phyloP scores from a whole-genome alignment of 2,329 filamentous ascomycete species.

The Microdochium paspali region DNA sequence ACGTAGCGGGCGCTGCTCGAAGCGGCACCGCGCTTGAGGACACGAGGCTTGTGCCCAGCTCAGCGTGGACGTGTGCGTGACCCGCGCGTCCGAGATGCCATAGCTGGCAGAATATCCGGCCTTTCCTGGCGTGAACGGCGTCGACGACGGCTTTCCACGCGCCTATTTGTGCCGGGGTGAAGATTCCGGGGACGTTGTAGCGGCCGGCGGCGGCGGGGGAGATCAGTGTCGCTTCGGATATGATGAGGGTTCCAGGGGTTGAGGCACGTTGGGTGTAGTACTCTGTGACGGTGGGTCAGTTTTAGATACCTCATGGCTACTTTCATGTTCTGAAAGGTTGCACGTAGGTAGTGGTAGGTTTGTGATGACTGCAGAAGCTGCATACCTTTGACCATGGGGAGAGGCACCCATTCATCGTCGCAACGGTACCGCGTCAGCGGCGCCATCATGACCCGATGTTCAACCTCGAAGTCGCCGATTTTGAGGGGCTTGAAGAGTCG shows the following conservation, averaged over 20 bases:
- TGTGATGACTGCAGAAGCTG: neutral
- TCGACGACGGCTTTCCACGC: constrained; percentile 53
- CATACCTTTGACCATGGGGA: neutral
- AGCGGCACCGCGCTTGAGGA: constrained; percentile 23
- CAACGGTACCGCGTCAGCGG: constrained; percentile 61
- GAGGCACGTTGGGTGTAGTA: constrained; percentile 19
- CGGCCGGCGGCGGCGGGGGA: constrained; percentile 35
- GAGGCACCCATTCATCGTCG: constrained; percentile 31
- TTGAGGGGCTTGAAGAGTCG: constrained; percentile 27
- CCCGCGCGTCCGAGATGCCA: constrained; percentile 54
- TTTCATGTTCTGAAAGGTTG: too few species aligned
- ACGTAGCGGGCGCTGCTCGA: neutral
- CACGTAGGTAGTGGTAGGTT: constrained; percentile 1
- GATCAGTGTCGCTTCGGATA: constrained; percentile 49
- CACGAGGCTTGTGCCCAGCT: constrained; percentile 38
- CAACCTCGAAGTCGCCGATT: constrained; percentile 42
- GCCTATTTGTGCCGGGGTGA: constrained; percentile 41
- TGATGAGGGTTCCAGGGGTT: constrained; percentile 35
- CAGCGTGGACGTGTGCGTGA: constrained; percentile 16
- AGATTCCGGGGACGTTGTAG: constrained; percentile 46
- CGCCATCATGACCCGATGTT: constrained; percentile 56
- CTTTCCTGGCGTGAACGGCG: constrained; percentile 52
- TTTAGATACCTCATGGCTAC: too few species aligned
- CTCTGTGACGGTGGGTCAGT: constrained; percentile 8
- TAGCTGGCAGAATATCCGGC: constrained; percentile 54